A percentile compares a stretch with the other conserved stretches of the same genome.
These are phyloP conservation scores for Trichoderma erinaceum DNA, from an alignment of 495 filamentous ascomycete species.

Conservation along the genomic window DNA sequence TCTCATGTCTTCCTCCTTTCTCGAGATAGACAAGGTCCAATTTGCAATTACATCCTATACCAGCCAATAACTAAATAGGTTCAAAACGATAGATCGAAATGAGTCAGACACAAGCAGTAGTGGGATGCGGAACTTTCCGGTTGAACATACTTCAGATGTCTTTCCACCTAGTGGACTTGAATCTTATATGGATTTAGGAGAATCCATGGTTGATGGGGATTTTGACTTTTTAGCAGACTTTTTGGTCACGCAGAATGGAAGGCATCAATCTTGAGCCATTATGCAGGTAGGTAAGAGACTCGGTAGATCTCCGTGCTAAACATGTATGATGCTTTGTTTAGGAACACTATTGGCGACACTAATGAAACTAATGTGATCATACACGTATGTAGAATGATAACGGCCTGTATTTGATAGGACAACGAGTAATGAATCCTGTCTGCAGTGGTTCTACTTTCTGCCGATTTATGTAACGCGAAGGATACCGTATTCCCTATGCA, in stretches of 20 bases:
- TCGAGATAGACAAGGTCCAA: background rate
- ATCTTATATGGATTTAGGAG: background rate
- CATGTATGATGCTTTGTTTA: background rate
- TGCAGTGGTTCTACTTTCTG: no score
- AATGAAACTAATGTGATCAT: background rate
- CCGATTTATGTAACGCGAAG: background rate
- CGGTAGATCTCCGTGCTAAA: background rate
- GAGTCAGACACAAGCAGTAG: background rate
- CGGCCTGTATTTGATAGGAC: no score
- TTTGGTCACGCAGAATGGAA: background rate
- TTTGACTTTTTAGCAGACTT: background rate
- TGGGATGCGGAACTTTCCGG: background rate
- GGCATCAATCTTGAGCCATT: background rate
- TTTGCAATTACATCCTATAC: background rate
- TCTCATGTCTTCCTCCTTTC: background rate
- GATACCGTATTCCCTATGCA: background rate
- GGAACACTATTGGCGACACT: no score
- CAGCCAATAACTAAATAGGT: background rate
- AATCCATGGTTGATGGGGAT: background rate
- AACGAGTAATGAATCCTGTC: no score
- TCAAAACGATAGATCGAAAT: background rate
- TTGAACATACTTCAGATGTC: background rate
- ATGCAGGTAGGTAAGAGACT: background rate
- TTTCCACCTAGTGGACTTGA: background rate
- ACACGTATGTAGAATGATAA: no score